Base-by-base conservation (phyloP, 768 basidiomycete species). In the Leccinum aurantiacum region DNA sequence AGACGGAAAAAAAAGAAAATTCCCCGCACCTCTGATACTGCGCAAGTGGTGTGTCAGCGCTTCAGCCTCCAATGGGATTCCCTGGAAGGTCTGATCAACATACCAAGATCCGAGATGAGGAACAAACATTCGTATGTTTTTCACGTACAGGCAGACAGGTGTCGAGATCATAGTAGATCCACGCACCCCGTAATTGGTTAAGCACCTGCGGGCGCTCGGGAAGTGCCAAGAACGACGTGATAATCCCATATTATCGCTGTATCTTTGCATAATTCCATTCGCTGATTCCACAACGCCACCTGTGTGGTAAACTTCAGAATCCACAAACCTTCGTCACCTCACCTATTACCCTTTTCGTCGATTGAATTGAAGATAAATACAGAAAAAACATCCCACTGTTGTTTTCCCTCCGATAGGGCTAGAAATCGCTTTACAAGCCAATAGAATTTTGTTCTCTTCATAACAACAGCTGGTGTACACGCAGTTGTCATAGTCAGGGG, bases 151-250 rank as follows among this genome's bases (percentile, higher is more conserved):
- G 71, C 48, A 87, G 75, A 44, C 66, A 63, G 22, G 82, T 84
- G 70, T 91, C 89, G 55, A 85, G 81, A 74, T 91, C 89, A 73
- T 90, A 91, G 31, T 89, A 90, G 33, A 88, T 79, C 87, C 86
- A 89, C 50, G 72, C 68, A 46, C 54, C 68, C 54, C 44, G 63
- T 15, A 47, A 48, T 51, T 41, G 54, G 58, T 38, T 53, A 44
- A 47, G 27, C 33, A 13, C 11, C 35, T 50, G 55, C 13, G 51
- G 37, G 31, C 67, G 76, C 59, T 76, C 73, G 46, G 77, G 78
- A 31, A 90, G 74, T 50, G 83, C 69, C 13, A 88, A 78, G 46
- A 33, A 91, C 72, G 64, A 87, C 88, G 66, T 90, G 89, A 71
- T 91, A 90, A 69, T 91, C 89, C 88, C 88, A 90, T 46, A 90